A percentile compares a stretch with the other conserved stretches of the same genome.
Conservation (phyloP, 306 rosid species). For the Vigna unguiculata region DNA sequence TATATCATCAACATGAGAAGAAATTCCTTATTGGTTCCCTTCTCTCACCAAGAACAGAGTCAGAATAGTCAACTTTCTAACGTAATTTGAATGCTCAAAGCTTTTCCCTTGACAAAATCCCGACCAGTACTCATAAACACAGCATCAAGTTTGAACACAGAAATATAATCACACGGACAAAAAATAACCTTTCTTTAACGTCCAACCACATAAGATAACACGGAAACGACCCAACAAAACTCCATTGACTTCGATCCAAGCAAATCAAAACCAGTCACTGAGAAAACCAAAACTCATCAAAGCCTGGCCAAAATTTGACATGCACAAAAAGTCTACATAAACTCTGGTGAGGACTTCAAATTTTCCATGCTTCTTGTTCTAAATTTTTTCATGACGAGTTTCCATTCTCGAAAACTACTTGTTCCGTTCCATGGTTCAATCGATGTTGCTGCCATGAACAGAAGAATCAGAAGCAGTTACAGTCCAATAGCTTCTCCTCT, state of each 20-base stretch:
- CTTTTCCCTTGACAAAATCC: too few relatives aligned
- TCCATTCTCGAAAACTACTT: neutral
- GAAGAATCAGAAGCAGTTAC: neutral
- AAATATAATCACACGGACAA: neutral
- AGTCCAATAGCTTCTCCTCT: neutral
- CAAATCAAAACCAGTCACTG: neutral
- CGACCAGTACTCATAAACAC: too few relatives aligned
- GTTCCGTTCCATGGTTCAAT: neutral
- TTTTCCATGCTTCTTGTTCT: neutral
- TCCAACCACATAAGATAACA: neutral
- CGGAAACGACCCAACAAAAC: neutral
- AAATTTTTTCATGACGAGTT: neutral
- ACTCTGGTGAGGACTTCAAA: neutral
- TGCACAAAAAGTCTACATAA: neutral
- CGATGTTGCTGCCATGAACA: neutral
- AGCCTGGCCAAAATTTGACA: neutral
- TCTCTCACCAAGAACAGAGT: too few relatives aligned
- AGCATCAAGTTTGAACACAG: too few relatives aligned
- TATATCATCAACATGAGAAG: too few relatives aligned
- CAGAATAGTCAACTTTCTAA: too few relatives aligned
- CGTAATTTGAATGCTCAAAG: neutral
- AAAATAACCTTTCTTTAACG: neutral
- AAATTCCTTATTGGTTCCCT: too few relatives aligned
- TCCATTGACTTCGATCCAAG: constrained; percentile 9
- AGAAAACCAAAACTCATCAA: neutral